These are phyloP conservation scores for Globisporangium takayamanum DNA, from an alignment of 352 stramenopile species.

Conservation along the genomic window DNA sequence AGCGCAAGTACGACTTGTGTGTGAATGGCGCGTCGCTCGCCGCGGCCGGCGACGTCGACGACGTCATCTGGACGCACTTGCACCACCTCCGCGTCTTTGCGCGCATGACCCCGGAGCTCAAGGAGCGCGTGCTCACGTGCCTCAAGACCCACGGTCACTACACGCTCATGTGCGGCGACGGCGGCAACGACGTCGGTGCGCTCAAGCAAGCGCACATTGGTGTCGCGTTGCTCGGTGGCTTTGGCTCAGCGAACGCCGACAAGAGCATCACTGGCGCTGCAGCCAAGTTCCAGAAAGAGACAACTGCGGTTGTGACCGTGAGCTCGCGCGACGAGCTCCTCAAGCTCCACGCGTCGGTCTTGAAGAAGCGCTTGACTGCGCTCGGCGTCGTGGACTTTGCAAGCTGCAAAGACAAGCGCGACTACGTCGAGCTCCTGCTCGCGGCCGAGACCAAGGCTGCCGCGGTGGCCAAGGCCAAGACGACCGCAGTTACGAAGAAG, in stretches of 20 bases:
- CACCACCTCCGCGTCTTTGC: constrained; percentile 92
- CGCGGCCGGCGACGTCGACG: constrained; percentile 68
- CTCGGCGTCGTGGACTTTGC: constrained; percentile 52
- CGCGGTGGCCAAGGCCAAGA: constrained; percentile 43
- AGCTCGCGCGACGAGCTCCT: constrained; percentile 66
- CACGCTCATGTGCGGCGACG: constrained; percentile 98
- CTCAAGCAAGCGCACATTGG: constrained; percentile 91
- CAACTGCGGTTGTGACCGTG: constrained; percentile 19
- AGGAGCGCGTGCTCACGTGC: constrained; percentile 93
- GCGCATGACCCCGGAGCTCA: constrained; percentile 94
- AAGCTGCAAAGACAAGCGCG: constrained; percentile 72
- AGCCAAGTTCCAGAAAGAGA: constrained; percentile 73
- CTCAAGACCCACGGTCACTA: constrained; percentile 91
- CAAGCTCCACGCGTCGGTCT: constrained; percentile 80
- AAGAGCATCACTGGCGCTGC: constrained; percentile 72
- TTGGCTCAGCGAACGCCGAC: constrained; percentile 81
- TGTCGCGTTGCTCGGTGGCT: constrained; percentile 73
- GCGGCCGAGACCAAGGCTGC: constrained; percentile 49
- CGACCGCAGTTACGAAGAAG: constrained; percentile 51
- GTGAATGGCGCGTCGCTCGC: constrained; percentile 75
- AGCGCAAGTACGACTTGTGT: constrained; percentile 84
- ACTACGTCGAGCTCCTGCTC: constrained; percentile 76
- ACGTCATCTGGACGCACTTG: constrained; percentile 77
- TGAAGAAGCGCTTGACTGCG: constrained; percentile 66
- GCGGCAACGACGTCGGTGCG: constrained; percentile 96